Evolutionary conservation across 495 filamentous ascomycete species (phyloP), one percentile per base, ranked within the genome.

Genomic region (Penicillium tannophilum): DNA sequence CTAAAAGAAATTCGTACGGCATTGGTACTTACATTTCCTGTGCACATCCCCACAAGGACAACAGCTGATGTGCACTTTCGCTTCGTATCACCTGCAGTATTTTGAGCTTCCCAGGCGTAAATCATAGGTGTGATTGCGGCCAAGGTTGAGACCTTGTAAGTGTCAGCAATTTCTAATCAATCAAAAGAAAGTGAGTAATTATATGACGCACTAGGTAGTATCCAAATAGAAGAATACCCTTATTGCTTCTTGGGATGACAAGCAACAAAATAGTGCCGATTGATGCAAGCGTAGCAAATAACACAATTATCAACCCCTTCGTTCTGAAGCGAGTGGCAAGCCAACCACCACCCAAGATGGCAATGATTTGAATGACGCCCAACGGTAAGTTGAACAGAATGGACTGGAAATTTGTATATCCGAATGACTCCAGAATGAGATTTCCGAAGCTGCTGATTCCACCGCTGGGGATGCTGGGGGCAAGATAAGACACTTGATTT

Each of bases 271-370:
- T 56, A 24, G 65, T 61, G 1, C 66, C 69, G 23, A 65, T 47
- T 2, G 64, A 50, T 0, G 69, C 39, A 6, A 72, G 24, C 6
- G 55, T 36, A 1, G 62, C 55, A 28, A 66, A 49, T 0, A 53
- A 54, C 4, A 59, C 60, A 49, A 67, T 65, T 1, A 69, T 61
- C 1, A 65, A 31, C 3, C 65, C 66, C 45, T 67, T 67, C 1
- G 45, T 54, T 35, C 62, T 56, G 47, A 56, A 63, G 12, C 54
- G 45, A 2, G 66, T 82, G 9, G 80, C 77, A 2, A 79, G n/a
- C 73, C 74, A 81, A 12, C 75, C 79, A 0, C 73, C 72, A 10
- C 72, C 72, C 16, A 82, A 63, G 28, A 79, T 80, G 0, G 73
- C 60, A 28, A 74, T 44, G 39, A 83, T 57, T 52, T 82, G 79